These are phyloP conservation scores for Candida sojae DNA, from an alignment of 1,139 yeast genomes.

Conservation along the genomic window DNA sequence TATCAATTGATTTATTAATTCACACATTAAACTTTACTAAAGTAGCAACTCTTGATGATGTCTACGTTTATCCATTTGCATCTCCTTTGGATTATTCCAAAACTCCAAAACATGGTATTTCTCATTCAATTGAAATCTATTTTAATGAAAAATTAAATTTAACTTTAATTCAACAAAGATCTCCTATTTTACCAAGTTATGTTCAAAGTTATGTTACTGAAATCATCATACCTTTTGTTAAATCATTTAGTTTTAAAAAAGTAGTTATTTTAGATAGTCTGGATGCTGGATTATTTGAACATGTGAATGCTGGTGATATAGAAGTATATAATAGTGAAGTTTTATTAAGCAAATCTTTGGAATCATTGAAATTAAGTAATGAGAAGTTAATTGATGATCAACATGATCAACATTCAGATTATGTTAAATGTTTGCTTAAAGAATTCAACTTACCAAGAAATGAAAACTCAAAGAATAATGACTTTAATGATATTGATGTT, in stretches of 20 bases:
- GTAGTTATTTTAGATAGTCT: slow-evolving; percentile 69
- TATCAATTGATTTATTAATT: slow-evolving; percentile 71
- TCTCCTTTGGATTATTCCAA: slow-evolving; percentile 64
- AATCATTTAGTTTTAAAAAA: slow-evolving; percentile 37
- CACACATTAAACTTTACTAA: slow-evolving; percentile 57
- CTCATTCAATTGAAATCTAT: slow-evolving; percentile 66
- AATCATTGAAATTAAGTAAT: slow-evolving; percentile 23
- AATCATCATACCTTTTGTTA: slow-evolving; percentile 54
- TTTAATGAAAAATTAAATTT: slow-evolving; percentile 38
- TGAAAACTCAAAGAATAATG: neutral
- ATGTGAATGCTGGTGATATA: slow-evolving; percentile 23
- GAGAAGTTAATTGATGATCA: slow-evolving; percentile 7
- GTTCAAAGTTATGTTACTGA: slow-evolving; percentile 52
- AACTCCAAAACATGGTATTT: slow-evolving; percentile 32
- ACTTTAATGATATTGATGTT: slow-evolving; percentile 13
- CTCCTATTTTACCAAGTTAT: slow-evolving; percentile 77
- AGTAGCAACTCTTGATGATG: slow-evolving; percentile 58
- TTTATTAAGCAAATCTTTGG: slow-evolving; percentile 32
- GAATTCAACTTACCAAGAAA: slow-evolving; percentile 11
- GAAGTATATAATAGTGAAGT: slow-evolving; percentile 37
- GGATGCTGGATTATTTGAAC: slow-evolving; percentile 58
- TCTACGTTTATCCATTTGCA: slow-evolving; percentile 75
- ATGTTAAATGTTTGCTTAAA: slow-evolving; percentile 16
- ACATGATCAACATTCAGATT: slow-evolving; percentile 18
- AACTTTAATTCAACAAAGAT: slow-evolving; percentile 73